Percentiles rank a stretch among this genome's conserved stretches.
Conservation (phyloP, 345 rosid species). For the Microthlaspi erraticum region DNA sequence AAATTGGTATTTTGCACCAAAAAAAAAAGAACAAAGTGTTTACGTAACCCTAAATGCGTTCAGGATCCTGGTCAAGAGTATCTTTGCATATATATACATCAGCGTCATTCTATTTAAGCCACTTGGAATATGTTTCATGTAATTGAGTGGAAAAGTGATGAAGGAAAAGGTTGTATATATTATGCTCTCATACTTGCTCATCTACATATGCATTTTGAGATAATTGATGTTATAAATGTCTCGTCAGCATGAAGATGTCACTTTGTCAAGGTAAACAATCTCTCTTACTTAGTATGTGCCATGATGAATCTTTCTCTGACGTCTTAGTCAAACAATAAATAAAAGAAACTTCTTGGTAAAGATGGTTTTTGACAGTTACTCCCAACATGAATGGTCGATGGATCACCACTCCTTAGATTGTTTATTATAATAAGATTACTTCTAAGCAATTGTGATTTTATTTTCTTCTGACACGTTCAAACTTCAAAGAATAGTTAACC, state of each 20-base stretch:
- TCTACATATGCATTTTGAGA: slow-evolving; percentile 85
- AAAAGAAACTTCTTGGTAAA: neutral
- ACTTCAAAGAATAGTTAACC: too few relatives aligned
- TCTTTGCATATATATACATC: too few relatives aligned
- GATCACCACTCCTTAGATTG: slow-evolving; percentile 11
- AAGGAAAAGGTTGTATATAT: too few relatives aligned
- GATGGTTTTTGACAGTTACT: neutral
- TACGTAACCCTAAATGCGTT: too few relatives aligned
- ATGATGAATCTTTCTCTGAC: slow-evolving; percentile 8
- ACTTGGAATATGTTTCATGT: too few relatives aligned
- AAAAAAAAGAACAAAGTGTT: too few relatives aligned
- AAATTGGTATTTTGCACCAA: too few relatives aligned
- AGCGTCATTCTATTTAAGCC: too few relatives aligned
- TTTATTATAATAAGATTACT: neutral
- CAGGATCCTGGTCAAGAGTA: too few relatives aligned
- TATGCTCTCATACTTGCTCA: slow-evolving; percentile 61
- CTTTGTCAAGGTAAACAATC: neutral
- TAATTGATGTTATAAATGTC: slow-evolving; percentile 72
- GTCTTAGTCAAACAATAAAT: slow-evolving; percentile 4
- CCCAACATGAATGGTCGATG: neutral
- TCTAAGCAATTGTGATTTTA: neutral
- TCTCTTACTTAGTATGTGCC: neutral
- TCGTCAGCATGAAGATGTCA: slow-evolving; percentile 38
- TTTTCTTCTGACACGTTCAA: too few relatives aligned
- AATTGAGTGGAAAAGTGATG: too few relatives aligned